Evolutionary conservation across 768 basidiomycete species (phyloP), one percentile per base, ranked within the genome.

Genomic region (Rhodotorula paludigena): DNA sequence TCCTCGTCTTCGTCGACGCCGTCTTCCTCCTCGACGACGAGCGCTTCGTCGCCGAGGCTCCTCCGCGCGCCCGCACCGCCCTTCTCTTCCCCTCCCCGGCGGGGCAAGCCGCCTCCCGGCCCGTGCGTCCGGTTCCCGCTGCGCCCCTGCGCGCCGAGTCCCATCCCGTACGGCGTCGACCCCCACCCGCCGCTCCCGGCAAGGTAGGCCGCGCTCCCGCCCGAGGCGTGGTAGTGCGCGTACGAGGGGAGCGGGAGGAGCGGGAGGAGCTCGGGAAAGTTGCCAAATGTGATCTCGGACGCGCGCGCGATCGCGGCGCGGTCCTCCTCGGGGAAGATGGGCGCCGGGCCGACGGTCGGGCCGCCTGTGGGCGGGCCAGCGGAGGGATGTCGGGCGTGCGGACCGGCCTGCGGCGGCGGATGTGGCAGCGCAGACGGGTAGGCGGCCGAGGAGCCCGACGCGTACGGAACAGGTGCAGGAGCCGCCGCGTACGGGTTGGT

Each of bases 241-340:
- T 63, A 68, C 15, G 52, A 49, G 11, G 47, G 59, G 0, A 66
- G 48, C 0, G 48, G 48, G 30, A 70, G n/a, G n/a, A n/a, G n/a
- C 23, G 54, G 58, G 30, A 70, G 51, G 41, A 65, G 35, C 42
- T 64, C 63, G n/a, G 70, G 70, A 56, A 72, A 72, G 45, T 62
- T 65, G 32, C 71, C 71, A 35, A 72, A 72, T 16, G 63, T 64
- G 47, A 72, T 72, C 18, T 45, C 33, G 38, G 48, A 59, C 18
- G 60, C 56, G 18, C 57, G 52, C 7, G 63, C 71, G 52, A 72
- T 51, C 16, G 52, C 48, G 12, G 58, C 63, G n/a, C 71, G 63
- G 48, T 72, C 66, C 47, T 68, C 63, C 8, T 58, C 63, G 1
- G 66, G 71, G 60, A 72, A 72, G 63, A 72, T 72, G 23, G 70